phyloP scores from a whole-genome alignment of 2,329 filamentous ascomycete species.

The Corniculantispora saksenae region DNA sequence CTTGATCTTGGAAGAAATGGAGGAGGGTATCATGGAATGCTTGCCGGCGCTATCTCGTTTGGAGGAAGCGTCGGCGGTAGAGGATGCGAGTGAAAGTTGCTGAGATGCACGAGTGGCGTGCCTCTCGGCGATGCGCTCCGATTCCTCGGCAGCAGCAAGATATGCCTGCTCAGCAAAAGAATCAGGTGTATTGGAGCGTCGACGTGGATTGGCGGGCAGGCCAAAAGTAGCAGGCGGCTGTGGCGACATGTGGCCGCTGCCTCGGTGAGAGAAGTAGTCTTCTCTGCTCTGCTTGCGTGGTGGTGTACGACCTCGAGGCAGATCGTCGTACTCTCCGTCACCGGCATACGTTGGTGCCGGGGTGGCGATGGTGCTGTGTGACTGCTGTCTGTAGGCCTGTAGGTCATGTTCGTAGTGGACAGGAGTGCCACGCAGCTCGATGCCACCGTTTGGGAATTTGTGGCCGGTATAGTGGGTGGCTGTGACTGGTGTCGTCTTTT shows the following conservation, averaged over 20 bases:
- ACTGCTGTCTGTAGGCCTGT: not conserved
- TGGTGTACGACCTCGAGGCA: not conserved
- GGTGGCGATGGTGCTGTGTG: not conserved
- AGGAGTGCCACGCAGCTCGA: not conserved
- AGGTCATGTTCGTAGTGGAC: not conserved
- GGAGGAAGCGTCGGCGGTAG: too few relatives aligned
- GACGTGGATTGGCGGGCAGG: slow-evolving; percentile 17
- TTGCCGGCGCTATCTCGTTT: not conserved
- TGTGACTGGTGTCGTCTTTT: not conserved
- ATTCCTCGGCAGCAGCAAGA: slow-evolving; percentile 33
- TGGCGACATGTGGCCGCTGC: not conserved
- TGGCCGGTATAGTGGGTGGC: not conserved
- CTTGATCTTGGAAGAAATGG: not conserved
- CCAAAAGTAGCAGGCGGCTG: not conserved
- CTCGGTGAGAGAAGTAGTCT: not conserved
- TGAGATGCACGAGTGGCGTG: too few relatives aligned
- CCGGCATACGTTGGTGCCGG: not conserved
- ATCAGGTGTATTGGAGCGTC: slow-evolving; percentile 27
- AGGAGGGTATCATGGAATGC: not conserved
- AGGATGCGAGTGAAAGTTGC: not conserved
- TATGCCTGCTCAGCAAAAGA: slow-evolving; percentile 42
- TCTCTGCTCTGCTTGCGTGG: not conserved
- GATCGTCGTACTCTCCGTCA: not conserved
- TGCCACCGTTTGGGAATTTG: not conserved
- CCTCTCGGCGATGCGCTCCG: slow-evolving; percentile 9